These are phyloP conservation scores for Fusarium continuum DNA, from an alignment of 2,329 filamentous ascomycete species.

Conservation along the genomic window DNA sequence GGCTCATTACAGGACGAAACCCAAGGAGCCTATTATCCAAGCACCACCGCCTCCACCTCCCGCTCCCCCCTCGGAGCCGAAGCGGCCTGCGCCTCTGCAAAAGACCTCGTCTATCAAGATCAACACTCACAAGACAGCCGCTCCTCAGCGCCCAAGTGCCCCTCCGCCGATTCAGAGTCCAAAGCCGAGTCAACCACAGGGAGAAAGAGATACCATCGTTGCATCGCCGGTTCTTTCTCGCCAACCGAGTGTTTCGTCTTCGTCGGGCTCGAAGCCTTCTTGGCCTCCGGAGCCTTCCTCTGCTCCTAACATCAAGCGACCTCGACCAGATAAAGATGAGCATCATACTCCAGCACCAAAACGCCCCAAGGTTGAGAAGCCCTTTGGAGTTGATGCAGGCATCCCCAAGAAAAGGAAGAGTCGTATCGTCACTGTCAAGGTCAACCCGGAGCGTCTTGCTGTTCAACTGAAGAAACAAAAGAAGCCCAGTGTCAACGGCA, in stretches of 20 bases:
- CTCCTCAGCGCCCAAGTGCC: conserved; percentile 30
- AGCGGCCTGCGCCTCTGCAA: conserved; percentile 42
- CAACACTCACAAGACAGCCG: conserved; percentile 46
- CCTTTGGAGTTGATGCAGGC: conserved; percentile 31
- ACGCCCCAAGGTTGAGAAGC: conserved; percentile 51
- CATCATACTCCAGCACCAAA: conserved; percentile 49
- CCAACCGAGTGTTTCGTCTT: conserved; percentile 37
- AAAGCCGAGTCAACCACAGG: conserved; percentile 17
- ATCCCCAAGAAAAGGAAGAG: conserved; percentile 44
- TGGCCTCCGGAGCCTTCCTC: conserved; percentile 32
- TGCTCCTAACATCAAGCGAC: conserved; percentile 46
- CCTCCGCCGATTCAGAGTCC: conserved; percentile 12
- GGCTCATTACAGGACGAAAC: conserved; percentile 50
- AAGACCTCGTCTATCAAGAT: conserved; percentile 54
- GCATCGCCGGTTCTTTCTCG: conserved; percentile 39
- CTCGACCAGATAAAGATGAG: conserved; percentile 52
- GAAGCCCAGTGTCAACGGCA: conserved; percentile 32
- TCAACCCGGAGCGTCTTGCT: conserved; percentile 48
- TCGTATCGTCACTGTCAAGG: conserved; percentile 51
- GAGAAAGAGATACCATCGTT: conserved; percentile 43
- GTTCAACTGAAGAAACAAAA: conserved; percentile 46
- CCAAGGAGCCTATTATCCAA: conserved; percentile 43
- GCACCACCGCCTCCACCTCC: conserved; percentile 30
- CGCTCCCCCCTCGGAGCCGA: conserved; percentile 34
- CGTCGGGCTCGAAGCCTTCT: conserved; percentile 33